These are phyloP conservation scores for Ajuga reptans DNA, from an alignment of 305 asterid genomes.

Conservation along the genomic window DNA sequence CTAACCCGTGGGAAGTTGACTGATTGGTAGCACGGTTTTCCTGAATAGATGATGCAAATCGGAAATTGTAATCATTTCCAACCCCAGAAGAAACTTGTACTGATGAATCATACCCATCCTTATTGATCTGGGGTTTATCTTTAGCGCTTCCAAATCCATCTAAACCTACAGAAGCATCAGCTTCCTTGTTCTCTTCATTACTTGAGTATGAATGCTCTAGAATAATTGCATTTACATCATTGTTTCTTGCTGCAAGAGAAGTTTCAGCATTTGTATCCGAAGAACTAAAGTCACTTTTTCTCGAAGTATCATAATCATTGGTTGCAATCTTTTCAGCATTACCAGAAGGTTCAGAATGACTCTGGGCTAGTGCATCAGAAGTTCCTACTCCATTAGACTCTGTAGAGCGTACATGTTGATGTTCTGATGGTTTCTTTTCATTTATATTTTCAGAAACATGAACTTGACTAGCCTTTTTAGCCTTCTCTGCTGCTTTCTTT, in stretches of 20 bases:
- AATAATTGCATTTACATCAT: constrained; percentile 24
- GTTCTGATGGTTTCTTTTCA: constrained; percentile 43
- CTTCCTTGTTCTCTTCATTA: constrained; percentile 34
- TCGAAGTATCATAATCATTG: constrained; percentile 29
- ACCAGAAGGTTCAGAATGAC: constrained; percentile 29
- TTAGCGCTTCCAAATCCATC: constrained; percentile 30
- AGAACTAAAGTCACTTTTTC: constrained; percentile 29
- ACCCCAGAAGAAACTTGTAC: constrained; percentile 30
- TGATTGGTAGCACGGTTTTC: constrained; percentile 32
- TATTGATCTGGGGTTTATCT: constrained; percentile 27
- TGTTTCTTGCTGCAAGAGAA: constrained; percentile 26
- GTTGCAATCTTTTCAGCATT: constrained; percentile 28
- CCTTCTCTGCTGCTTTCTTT: constrained; percentile 75
- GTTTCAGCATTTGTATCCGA: constrained; percentile 23
- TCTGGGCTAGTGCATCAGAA: constrained; percentile 43
- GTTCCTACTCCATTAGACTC: constrained; percentile 46
- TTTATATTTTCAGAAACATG: constrained; percentile 30
- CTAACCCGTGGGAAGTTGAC: constrained; percentile 28
- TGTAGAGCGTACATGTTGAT: constrained; percentile 30
- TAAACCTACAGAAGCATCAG: constrained; percentile 27
- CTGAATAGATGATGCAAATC: constrained; percentile 28
- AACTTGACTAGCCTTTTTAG: constrained; percentile 46
- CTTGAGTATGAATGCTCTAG: constrained; percentile 24
- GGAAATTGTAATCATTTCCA: constrained; percentile 24
- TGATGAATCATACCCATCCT: constrained; percentile 37